Conservation (phyloP, 2,329 filamentous ascomycete genomes). For the Colletotrichum noveboracense region DNA sequence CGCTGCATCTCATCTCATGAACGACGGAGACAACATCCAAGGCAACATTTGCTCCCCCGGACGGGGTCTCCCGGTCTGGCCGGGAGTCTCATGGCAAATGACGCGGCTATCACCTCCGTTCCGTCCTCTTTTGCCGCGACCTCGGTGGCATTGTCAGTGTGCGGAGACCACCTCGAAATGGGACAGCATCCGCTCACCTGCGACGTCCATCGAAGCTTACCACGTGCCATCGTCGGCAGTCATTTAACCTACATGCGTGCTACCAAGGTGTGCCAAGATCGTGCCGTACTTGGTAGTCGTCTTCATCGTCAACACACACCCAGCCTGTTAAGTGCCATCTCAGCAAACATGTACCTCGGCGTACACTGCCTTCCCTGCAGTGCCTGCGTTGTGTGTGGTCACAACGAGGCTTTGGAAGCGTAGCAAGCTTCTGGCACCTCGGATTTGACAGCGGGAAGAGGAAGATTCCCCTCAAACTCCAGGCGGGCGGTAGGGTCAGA, state of each 20-base stretch:
- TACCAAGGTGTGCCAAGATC: background rate
- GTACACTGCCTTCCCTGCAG: background rate
- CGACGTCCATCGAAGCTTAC: background rate
- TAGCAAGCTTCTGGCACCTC: background rate
- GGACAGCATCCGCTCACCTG: background rate
- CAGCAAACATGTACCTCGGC: background rate
- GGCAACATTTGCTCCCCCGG: background rate
- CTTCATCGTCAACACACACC: background rate
- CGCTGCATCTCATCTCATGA: background rate
- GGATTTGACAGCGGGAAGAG: background rate
- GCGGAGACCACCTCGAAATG: constrained; percentile 3
- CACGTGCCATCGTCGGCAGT: background rate
- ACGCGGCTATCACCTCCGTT: constrained; percentile 6
- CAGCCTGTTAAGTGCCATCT: background rate
- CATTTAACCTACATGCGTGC: background rate
- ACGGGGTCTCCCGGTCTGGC: background rate
- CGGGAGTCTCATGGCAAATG: background rate
- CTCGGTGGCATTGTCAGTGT: background rate
- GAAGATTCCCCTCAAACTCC: background rate
- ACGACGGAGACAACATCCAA: background rate
- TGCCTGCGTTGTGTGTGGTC: background rate
- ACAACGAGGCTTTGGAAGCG: background rate
- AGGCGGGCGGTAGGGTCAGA: background rate
- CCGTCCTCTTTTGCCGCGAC: background rate
- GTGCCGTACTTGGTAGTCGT: background rate